These are phyloP conservation scores for Eucalyptus pauciflora DNA, from an alignment of 345 rosid genomes.

Conservation along the genomic window DNA sequence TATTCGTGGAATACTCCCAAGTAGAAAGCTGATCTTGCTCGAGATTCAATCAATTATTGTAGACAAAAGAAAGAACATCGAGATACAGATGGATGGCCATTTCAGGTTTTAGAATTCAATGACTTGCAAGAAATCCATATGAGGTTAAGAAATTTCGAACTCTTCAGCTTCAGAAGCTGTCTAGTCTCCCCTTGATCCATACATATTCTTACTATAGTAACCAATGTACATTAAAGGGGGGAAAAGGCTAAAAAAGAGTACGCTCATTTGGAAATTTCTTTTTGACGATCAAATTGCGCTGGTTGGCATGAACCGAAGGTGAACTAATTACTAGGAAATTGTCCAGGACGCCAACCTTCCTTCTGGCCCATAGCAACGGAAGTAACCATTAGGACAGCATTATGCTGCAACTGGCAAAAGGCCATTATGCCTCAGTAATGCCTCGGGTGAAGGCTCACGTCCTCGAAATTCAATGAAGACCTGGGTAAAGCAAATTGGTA, in stretches of 20 bases:
- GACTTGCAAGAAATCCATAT: background rate
- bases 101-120: background rate
- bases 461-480: constrained; percentile 88
- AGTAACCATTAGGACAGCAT: background rate
- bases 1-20: background rate
- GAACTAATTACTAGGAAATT: background rate
- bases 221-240: background rate
- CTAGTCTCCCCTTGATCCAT: background rate
- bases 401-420: constrained; percentile 34
- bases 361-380: background rate
- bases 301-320: background rate
- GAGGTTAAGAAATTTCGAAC: background rate
- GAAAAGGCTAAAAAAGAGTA: background rate
- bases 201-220: background rate
- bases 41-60: background rate
- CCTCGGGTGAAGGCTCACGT: constrained; percentile 83
- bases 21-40: background rate
- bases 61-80: background rate
- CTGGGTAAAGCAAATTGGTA: constrained; percentile 14
- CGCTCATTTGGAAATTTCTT: background rate
- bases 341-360: background rate
- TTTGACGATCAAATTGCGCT: background rate
- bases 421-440: constrained; percentile 83
- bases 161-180: background rate
- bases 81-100: background rate